Conservation (phyloP, 139 green algal species). For the Dunaliella primolecta region DNA sequence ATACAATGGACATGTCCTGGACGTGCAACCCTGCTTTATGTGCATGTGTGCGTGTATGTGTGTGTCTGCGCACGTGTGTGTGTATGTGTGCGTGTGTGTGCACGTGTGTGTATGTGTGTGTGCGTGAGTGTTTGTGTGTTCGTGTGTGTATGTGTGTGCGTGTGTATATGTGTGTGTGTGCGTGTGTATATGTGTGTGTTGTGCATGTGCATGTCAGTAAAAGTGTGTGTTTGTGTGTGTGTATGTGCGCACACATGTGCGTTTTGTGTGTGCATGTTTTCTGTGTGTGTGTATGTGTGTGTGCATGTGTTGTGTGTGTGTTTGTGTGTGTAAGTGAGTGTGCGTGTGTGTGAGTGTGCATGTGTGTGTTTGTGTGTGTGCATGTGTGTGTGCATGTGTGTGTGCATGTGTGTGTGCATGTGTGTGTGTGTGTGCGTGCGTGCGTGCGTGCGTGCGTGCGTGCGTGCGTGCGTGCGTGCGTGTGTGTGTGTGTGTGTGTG, state of each 20-base stretch:
- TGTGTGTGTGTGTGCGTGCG: background rate
- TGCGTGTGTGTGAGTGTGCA: background rate
- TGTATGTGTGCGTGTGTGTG: background rate
- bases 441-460: background rate
- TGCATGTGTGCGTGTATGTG: background rate
- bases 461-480: background rate
- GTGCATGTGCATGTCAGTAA: no score
- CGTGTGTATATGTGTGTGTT: no score
- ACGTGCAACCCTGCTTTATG: background rate
- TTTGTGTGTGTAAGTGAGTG: no score
- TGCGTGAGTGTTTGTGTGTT: background rate
- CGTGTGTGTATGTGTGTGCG: background rate
- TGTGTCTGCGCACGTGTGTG: background rate
- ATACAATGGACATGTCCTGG: background rate
- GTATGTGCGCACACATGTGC: background rate
- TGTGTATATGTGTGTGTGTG: no score
- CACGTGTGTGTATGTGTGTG: background rate
- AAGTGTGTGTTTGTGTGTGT: background rate
- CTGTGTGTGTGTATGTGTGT: no score
- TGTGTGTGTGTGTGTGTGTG: background rate
- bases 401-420: background rate
- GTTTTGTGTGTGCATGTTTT: no score
- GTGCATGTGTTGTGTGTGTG: no score
- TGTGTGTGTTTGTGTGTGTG: background rate
- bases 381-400: background rate